These are phyloP conservation scores for Dryas alaskensis DNA, from an alignment of 306 rosid species.

Conservation along the genomic window DNA sequence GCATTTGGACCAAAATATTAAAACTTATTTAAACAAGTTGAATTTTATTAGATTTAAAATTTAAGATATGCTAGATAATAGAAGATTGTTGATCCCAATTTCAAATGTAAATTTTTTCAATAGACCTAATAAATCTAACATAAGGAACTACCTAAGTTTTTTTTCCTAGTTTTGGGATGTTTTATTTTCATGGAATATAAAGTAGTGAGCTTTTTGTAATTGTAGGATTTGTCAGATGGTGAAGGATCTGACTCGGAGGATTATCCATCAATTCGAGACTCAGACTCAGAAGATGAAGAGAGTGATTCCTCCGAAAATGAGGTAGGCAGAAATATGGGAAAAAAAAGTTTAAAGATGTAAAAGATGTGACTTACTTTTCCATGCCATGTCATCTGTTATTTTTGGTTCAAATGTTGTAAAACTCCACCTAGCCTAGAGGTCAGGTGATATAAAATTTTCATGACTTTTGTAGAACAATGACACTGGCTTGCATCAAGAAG, in stretches of 20 bases:
- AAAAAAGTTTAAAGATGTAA: neutral
- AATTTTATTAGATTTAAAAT: neutral
- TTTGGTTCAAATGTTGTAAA: neutral
- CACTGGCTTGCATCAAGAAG: neutral
- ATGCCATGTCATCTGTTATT: neutral
- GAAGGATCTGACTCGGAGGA: conserved; percentile 19
- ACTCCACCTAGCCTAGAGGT: neutral
- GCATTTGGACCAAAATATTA: neutral
- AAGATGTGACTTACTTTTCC: neutral
- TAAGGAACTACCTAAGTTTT: neutral
- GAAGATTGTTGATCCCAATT: neutral
- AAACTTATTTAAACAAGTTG: neutral
- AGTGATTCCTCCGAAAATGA: conserved; percentile 35
- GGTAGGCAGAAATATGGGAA: conserved; percentile 29
- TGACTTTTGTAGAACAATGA: neutral
- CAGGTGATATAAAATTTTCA: neutral
- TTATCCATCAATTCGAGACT: conserved; percentile 30
- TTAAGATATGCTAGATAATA: neutral
- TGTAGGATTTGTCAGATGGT: conserved; percentile 23
- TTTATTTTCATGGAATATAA: neutral
- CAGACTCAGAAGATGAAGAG: conserved; percentile 35
- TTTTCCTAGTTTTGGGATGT: neutral
- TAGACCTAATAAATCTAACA: neutral
- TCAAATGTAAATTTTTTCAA: neutral
- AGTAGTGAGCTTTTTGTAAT: neutral